Conservation (phyloP, 495 filamentous ascomycete species). For the Podospora australis region DNA sequence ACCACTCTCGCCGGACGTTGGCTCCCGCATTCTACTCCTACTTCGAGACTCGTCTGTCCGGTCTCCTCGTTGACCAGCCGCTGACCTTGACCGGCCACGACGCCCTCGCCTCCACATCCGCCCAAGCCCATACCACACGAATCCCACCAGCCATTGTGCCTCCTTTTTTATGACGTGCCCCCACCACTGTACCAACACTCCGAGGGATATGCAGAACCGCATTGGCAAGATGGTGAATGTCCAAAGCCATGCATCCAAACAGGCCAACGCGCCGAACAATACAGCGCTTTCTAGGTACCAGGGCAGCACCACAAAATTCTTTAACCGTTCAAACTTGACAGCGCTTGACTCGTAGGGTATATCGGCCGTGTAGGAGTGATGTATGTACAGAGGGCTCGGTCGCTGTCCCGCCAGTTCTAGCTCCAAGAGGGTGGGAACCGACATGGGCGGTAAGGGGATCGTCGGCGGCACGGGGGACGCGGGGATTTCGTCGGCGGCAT, state of each 20-base stretch:
- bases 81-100: slow-evolving; percentile 38
- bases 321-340: slow-evolving; percentile 88
- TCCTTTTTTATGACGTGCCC: slow-evolving; percentile 57
- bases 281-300: slow-evolving; percentile 78
- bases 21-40: slow-evolving; percentile 28
- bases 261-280: slow-evolving; percentile 81
- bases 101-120: slow-evolving; percentile 62
- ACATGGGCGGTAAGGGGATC: slow-evolving; percentile 77
- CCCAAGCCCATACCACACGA: slow-evolving; percentile 67
- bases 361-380: slow-evolving; percentile 63
- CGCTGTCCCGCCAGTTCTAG: slow-evolving; percentile 76
- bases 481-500: slow-evolving; percentile 26
- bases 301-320: slow-evolving; percentile 81
- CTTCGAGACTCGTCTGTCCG: slow-evolving; percentile 32
- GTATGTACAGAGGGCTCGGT: slow-evolving; percentile 83
- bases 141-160: slow-evolving; percentile 56
- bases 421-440: slow-evolving; percentile 80
- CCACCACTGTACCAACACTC: slow-evolving; percentile 72
- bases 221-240: slow-evolving; percentile 92
- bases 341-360: slow-evolving; percentile 92
- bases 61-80: slow-evolving; percentile 20
- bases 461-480: slow-evolving; percentile 62
- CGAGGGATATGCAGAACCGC: slow-evolving; percentile 76
- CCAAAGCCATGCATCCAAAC: slow-evolving; percentile 95
- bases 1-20: background rate